Evolutionary conservation across 2,329 filamentous ascomycete genomes (phyloP).

Genomic region (Meredithiella fracta): DNA sequence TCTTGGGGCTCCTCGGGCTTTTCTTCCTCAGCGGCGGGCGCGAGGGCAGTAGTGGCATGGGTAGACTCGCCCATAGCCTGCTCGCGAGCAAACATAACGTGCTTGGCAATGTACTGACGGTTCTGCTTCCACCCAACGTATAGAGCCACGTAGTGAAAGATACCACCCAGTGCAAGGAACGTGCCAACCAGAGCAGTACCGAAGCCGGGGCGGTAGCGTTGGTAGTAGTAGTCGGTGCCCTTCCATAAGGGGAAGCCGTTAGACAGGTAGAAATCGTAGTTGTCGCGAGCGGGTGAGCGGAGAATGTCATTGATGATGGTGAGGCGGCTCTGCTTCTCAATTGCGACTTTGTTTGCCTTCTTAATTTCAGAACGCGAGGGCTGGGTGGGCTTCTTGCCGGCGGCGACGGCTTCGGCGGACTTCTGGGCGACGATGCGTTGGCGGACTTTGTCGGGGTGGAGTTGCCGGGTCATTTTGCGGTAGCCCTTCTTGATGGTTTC

Average conservation of each 20-base stretch:
- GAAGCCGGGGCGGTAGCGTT: slow-evolving; percentile 76
- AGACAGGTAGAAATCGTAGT: slow-evolving; percentile 85
- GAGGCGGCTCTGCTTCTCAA: slow-evolving; percentile 68
- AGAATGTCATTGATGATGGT: slow-evolving; percentile 76
- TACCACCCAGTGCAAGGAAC: slow-evolving; percentile 69
- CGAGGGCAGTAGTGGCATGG: slow-evolving; percentile 28
- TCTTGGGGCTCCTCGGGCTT: slow-evolving; percentile 22
- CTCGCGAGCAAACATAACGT: slow-evolving; percentile 75
- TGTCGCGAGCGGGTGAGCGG: slow-evolving; percentile 59
- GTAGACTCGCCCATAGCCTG: slow-evolving; percentile 83
- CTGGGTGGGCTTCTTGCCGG: slow-evolving; percentile 44
- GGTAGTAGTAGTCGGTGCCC: slow-evolving; percentile 97
- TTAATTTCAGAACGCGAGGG: slow-evolving; percentile 61
- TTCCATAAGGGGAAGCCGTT: slow-evolving; percentile 96
- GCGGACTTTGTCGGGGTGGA: slow-evolving; percentile 94
- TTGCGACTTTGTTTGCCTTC: slow-evolving; percentile 62
- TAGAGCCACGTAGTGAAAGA: slow-evolving; percentile 70
- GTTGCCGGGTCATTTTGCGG: slow-evolving; percentile 63
- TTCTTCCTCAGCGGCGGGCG: slow-evolving; percentile 28
- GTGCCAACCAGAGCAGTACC: slow-evolving; percentile 69
- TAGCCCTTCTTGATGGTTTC: slow-evolving; percentile 91
- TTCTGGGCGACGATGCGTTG: slow-evolving; percentile 62
- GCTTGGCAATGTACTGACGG: slow-evolving; percentile 76
- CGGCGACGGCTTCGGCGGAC: slow-evolving; percentile 35
- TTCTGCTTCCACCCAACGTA: slow-evolving; percentile 81